A percentile compares a stretch with the other conserved stretches of the same genome.
phyloP scores from a whole-genome alignment of 371 early-diverging fungal species.

The Mucor ambiguus region DNA sequence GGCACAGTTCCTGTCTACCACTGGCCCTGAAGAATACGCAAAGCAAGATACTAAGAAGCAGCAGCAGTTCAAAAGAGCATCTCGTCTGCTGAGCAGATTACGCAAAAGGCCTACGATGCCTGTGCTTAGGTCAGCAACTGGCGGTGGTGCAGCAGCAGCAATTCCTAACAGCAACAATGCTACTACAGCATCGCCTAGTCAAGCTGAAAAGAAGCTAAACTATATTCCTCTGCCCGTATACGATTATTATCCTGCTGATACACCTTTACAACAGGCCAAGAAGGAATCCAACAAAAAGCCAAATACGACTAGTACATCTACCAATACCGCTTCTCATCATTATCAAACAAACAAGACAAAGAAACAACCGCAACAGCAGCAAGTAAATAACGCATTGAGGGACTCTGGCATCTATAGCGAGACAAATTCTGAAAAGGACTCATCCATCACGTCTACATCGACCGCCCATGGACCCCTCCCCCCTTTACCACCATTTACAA shows the following conservation, averaged over 20 bases:
- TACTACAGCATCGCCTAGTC: background rate
- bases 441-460: constrained; percentile 8
- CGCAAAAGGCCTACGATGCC: constrained; percentile 31
- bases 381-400: constrained; percentile 7
- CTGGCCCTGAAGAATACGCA: constrained; percentile 42
- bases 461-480: background rate
- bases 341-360: background rate
- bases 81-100: constrained; percentile 30
- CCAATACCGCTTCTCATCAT: background rate
- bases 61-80: constrained; percentile 32
- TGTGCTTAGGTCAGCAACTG: constrained; percentile 1
- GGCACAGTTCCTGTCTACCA: constrained; percentile 41
- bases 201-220: constrained; percentile 1
- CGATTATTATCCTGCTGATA: background rate
- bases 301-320: background rate
- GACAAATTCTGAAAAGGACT: constrained; percentile 32
- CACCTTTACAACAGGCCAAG: background rate
- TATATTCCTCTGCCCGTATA: constrained; percentile 20
- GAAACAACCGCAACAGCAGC: constrained; percentile 2
- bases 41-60: constrained; percentile 13
- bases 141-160: background rate
- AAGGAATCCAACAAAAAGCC: no score
- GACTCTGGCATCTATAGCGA: constrained; percentile 50
- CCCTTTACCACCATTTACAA: constrained; percentile 12
- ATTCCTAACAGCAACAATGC: background rate